These are phyloP conservation scores for Santalum album DNA, from an alignment of 164 flowering plant species.

Conservation along the genomic window DNA sequence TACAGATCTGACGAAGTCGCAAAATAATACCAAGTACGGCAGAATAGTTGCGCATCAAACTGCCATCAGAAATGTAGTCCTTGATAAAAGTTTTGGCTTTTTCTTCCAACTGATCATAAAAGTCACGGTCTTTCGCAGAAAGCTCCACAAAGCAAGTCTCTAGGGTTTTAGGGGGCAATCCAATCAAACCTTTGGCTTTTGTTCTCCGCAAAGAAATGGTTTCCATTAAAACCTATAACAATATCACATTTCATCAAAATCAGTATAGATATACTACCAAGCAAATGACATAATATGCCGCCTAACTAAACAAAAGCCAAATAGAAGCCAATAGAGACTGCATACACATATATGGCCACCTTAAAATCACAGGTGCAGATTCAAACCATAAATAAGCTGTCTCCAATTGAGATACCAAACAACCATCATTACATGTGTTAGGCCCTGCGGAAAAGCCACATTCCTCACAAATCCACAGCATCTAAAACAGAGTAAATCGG, in stretches of 20 bases:
- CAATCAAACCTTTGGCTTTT: constrained; percentile 50
- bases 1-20: constrained; percentile 83
- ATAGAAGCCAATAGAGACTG: too few species aligned
- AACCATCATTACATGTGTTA: too few species aligned
- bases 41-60: constrained; percentile 46
- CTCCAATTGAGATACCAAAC: too few species aligned
- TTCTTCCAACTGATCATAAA: constrained; percentile 70
- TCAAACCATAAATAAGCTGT: too few species aligned
- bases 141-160: constrained; percentile 68
- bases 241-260: not conserved
- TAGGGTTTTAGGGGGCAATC: constrained; percentile 63
- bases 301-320: too few species aligned
- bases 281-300: too few species aligned
- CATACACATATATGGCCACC: too few species aligned
- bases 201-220: constrained; percentile 79
- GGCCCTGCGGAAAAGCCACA: too few species aligned
- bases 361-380: too few species aligned
- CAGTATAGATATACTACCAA: not conserved
- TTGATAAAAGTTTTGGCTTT: constrained; percentile 46
- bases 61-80: constrained; percentile 31
- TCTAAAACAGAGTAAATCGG: too few species aligned
- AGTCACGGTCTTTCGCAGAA: constrained; percentile 55
- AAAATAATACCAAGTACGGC: constrained; percentile 61
- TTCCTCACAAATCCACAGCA: too few species aligned
- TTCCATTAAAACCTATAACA: constrained; percentile 64